Evolutionary conservation across 768 basidiomycete genomes (phyloP), one percentile per base, ranked within the genome.

Genomic region (Suillus discolor): DNA sequence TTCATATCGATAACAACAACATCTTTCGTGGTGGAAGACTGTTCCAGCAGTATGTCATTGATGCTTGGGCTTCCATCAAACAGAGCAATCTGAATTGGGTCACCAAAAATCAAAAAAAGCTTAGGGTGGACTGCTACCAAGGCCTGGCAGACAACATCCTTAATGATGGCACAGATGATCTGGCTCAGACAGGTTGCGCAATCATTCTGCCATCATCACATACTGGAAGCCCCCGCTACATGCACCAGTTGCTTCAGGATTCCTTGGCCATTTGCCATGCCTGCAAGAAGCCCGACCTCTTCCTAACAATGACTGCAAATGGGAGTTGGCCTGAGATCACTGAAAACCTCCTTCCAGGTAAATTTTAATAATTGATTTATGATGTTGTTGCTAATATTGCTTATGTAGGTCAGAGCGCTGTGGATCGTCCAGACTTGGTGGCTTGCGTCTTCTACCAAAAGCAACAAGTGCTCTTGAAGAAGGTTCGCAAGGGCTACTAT

Each of bases 221-320:
- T 28, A 28, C 28, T 28, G 28, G 28, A 9, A 74, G 84, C 6
- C 69, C 82, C n/a, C 65, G 77, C 0, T 67, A 83, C 39, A 85
- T 86, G 83, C 69, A 74, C 0, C 79, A 83, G 60, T 69, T 72
- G 0, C 81, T 77, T 45, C 82, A 85, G 36, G 84, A 86, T 65
- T 70, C 82, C 0, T 74, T 87, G 74, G 83, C 85, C 0, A 74
- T 88, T 31, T 78, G 75, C 15, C 69, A 79, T 0, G 70, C 75
- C 44, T 81, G 70, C 53, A 67, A 68, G 1, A 80, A 78, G 9
- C 71, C 79, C 12, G 82, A 86, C 57, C 66, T 86, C 1, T 87
- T 87, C 54, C 62, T 87, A 0, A 88, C 84, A 0, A 79, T 86
- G 74, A 87, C 85, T 12, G 74, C 78, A 9, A 88, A 87, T 75